These are phyloP conservation scores for Nicotiana benthamiana DNA, from an alignment of 257 asterid species.

Conservation along the genomic window DNA sequence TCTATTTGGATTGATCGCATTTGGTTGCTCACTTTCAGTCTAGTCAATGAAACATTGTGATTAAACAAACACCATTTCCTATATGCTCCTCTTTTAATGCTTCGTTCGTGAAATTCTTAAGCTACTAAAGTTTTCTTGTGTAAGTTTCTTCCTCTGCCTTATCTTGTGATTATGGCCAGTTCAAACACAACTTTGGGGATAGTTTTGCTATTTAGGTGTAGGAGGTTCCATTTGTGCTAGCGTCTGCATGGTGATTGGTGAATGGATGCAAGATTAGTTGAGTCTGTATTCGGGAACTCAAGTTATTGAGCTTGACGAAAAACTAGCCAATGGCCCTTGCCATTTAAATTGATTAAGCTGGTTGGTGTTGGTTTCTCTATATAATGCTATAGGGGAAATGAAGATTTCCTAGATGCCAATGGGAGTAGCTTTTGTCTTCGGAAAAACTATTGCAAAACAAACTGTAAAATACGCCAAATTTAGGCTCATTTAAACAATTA, in stretches of 20 bases:
- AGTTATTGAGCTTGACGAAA: neutral
- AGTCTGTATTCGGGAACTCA: neutral
- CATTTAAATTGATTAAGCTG: neutral
- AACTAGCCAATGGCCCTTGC: neutral
- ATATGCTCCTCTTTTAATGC: neutral
- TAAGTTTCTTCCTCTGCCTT: neutral
- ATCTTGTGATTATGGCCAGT: neutral
- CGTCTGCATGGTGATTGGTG: neutral
- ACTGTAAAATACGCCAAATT: neutral
- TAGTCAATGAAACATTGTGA: neutral
- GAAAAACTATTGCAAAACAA: neutral
- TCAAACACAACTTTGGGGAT: neutral
- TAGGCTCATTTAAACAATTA: neutral
- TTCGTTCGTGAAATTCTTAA: neutral
- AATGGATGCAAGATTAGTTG: neutral
- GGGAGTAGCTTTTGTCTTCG: neutral
- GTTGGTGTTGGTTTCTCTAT: neutral
- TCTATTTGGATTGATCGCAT: neutral
- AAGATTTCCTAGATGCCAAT: neutral
- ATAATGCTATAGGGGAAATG: neutral
- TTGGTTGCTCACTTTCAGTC: neutral
- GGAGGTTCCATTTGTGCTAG: neutral
- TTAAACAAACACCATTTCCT: neutral
- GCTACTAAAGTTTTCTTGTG: neutral
- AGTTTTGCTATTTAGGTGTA: neutral